phyloP scores from a whole-genome alignment of 495 filamentous ascomycete genomes.

The Rhypophila decipiens region DNA sequence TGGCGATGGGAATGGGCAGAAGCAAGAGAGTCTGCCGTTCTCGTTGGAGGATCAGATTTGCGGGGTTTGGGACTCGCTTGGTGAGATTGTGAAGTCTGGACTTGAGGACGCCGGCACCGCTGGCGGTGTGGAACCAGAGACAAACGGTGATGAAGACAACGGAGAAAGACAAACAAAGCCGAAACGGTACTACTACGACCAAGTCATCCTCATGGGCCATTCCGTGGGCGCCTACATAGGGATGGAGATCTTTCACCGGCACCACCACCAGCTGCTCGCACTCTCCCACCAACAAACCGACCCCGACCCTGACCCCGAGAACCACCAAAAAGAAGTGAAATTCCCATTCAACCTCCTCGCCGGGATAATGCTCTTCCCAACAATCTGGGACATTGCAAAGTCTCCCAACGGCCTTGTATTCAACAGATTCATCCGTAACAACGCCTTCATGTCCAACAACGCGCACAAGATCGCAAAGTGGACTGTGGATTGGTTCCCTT shows the following conservation, averaged over 20 bases:
- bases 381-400: slow-evolving; percentile 65
- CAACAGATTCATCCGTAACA: slow-evolving; percentile 41
- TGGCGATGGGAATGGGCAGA: no score
- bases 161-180: background rate
- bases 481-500: slow-evolving; percentile 43
- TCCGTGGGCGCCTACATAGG: slow-evolving; percentile 75
- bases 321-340: no score
- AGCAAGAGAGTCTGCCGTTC: no score
- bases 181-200: slow-evolving; percentile 28
- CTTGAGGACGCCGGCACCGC: no score
- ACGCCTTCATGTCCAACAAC: slow-evolving; percentile 49
- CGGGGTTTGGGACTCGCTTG: slow-evolving; percentile 24
- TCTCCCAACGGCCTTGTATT: slow-evolving; percentile 58
- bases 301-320: no score
- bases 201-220: slow-evolving; percentile 74
- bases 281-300: no score
- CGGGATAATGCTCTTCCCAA: slow-evolving; percentile 70
- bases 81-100: no score
- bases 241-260: slow-evolving; percentile 60
- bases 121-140: no score
- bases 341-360: slow-evolving; percentile 28
- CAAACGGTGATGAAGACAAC: no score
- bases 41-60: slow-evolving; percentile 60
- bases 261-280: slow-evolving; percentile 11
- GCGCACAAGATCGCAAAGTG: slow-evolving; percentile 45